Percentiles rank a stretch among this genome's conserved stretches.
phyloP scores from a whole-genome alignment of 2,329 filamentous ascomycete genomes.

The Fusarium pilosicola region DNA sequence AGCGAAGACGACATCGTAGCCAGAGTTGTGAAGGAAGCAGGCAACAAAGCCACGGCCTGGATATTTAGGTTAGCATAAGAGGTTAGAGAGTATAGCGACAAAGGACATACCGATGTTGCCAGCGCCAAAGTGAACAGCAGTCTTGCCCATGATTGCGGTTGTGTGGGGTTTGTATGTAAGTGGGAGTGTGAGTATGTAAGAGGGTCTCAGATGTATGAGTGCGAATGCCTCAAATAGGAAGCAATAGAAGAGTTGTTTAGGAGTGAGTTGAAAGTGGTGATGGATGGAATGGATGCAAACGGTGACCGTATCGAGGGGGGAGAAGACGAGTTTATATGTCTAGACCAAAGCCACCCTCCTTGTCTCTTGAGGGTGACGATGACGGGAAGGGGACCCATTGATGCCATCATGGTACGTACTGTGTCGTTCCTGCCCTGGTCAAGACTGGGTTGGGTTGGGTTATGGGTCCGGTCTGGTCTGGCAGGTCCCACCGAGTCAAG shows the following conservation, averaged over 20 bases:
- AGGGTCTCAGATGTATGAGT: not conserved
- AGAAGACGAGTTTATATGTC: slow-evolving; percentile 40
- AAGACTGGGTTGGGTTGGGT: not conserved
- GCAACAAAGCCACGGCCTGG: slow-evolving; percentile 81
- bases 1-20: slow-evolving; percentile 95
- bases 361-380: slow-evolving; percentile 12
- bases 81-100: not conserved
- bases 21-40: slow-evolving; percentile 92
- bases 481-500: slow-evolving; percentile 4
- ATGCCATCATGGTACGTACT: slow-evolving; percentile 31
- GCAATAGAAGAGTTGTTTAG: not conserved
- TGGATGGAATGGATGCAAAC: slow-evolving; percentile 20
- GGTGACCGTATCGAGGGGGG: slow-evolving; percentile 30
- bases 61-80: slow-evolving; percentile 28
- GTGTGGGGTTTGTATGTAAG: slow-evolving; percentile 13
- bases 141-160: slow-evolving; percentile 60
- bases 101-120: slow-evolving; percentile 77
- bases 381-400: slow-evolving; percentile 18
- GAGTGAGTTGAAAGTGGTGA: not conserved
- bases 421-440: not conserved
- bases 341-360: slow-evolving; percentile 19
- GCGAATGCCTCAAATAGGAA: not conserved
- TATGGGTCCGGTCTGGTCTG: not conserved
- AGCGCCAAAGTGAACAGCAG: slow-evolving; percentile 85
- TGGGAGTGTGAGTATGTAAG: not conserved